A percentile compares a stretch with the other conserved stretches of the same genome.
Evolutionary conservation across 148 eudicot species (phyloP).

Genomic region (Amaranthus palmeri): DNA sequence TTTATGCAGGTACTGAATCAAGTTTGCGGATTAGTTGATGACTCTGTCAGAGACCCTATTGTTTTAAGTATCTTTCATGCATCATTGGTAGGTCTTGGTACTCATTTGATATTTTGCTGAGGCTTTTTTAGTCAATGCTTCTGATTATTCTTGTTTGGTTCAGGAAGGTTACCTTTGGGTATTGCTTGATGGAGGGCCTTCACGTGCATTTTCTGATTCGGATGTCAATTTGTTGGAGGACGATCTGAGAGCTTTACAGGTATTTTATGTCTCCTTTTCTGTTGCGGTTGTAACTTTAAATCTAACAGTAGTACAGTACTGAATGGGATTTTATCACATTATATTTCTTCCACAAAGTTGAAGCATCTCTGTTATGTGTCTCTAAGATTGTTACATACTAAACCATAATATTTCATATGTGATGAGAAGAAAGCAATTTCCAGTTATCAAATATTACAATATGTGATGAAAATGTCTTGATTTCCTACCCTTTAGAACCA

Average conservation of each 20-base stretch:
- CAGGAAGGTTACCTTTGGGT: slow-evolving; percentile 96
- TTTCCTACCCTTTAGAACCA: too few relatives aligned
- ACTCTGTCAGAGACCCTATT: slow-evolving; percentile 53
- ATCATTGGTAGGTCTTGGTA: slow-evolving; percentile 49
- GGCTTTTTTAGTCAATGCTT: slow-evolving; percentile 2
- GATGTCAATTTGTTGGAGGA: slow-evolving; percentile 73
- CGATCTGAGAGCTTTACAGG: slow-evolving; percentile 70
- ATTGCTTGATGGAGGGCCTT: slow-evolving; percentile 91
- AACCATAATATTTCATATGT: too few relatives aligned
- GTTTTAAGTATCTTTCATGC: slow-evolving; percentile 73
- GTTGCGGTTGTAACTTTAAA: not conserved
- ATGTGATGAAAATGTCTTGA: too few relatives aligned
- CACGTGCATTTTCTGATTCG: slow-evolving; percentile 73
- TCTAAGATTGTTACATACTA: too few relatives aligned
- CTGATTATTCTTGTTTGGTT: slow-evolving; percentile 25
- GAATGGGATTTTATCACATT: not conserved
- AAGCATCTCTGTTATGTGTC: too few relatives aligned
- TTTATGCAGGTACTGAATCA: slow-evolving; percentile 60
- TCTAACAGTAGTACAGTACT: not conserved
- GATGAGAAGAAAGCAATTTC: too few relatives aligned
- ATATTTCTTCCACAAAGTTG: too few relatives aligned
- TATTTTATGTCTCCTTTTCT: slow-evolving; percentile 14
- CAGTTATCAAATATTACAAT: too few relatives aligned
- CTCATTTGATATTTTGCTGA: not conserved
- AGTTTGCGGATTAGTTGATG: slow-evolving; percentile 61